Percentiles rank a stretch among this genome's conserved stretches.
phyloP scores from a whole-genome alignment of 805 yeast genomes.

The Candida stauntonica region DNA sequence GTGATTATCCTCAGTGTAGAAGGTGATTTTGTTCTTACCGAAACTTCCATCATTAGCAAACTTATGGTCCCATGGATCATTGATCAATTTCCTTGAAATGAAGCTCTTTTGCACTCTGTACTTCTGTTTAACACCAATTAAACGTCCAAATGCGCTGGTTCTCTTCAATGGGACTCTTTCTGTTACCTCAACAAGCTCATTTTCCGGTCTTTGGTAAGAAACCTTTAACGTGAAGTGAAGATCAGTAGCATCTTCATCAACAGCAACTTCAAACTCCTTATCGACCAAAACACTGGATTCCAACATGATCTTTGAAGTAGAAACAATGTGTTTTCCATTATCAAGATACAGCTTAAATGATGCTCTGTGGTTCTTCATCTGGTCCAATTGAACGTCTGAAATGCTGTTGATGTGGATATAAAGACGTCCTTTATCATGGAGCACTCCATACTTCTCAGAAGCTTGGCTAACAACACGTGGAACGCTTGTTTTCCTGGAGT shows the following conservation, averaged over 20 bases:
- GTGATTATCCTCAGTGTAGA: constrained; percentile 51
- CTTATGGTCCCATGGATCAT: constrained; percentile 56
- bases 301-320: constrained; percentile 48
- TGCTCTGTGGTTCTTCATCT: constrained; percentile 39
- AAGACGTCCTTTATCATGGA: constrained; percentile 40
- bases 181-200: constrained; percentile 52
- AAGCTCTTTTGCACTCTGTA: constrained; percentile 38
- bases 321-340: constrained; percentile 76
- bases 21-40: constrained; percentile 69
- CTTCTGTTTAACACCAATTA: constrained; percentile 38
- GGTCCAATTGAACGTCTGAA: constrained; percentile 42
- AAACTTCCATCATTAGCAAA: constrained; percentile 88
- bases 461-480: constrained; percentile 10
- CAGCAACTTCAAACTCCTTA: constrained; percentile 77
- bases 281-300: constrained; percentile 36
- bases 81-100: constrained; percentile 43
- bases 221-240: constrained; percentile 72
- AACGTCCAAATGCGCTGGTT: constrained; percentile 38
- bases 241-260: constrained; percentile 50
- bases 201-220: constrained; percentile 42
- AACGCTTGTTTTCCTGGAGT: constrained; percentile 5
- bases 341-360: constrained; percentile 49
- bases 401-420: constrained; percentile 45
- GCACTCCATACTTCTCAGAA: constrained; percentile 13
- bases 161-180: constrained; percentile 50